phyloP scores from a whole-genome alignment of 2,329 filamentous ascomycete species.

The Fonsecaea nubica region DNA sequence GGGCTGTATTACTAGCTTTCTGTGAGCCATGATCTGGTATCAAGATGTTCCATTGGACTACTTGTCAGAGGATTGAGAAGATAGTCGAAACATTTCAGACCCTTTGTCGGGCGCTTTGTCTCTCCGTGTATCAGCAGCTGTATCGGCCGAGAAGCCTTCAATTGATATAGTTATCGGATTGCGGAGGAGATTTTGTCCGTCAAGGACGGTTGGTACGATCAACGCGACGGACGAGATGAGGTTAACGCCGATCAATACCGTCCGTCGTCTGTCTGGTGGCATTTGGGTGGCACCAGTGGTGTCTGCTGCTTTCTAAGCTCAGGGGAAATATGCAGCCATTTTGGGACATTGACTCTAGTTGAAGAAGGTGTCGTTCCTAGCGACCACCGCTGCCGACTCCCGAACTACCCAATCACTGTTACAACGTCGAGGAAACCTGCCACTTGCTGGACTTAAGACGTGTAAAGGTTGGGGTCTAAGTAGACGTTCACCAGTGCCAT shows the following conservation, averaged over 20 bases:
- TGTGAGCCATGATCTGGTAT: neutral
- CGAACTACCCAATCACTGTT: neutral
- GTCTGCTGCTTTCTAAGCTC: neutral
- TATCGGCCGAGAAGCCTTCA: neutral
- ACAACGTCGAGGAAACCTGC: neutral
- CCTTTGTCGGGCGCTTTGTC: neutral
- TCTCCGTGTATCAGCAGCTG: neutral
- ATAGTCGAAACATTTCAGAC: neutral
- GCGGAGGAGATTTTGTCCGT: neutral
- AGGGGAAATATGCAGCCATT: neutral
- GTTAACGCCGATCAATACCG: too few species aligned
- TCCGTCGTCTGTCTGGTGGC: too few species aligned
- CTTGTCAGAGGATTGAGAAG: neutral
- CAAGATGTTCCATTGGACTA: neutral
- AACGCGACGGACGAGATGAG: neutral
- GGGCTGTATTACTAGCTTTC: conserved; percentile 15
- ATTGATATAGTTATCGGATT: neutral
- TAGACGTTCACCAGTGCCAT: neutral
- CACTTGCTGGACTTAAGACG: neutral
- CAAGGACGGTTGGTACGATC: neutral
- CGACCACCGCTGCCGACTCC: neutral
- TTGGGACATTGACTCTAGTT: neutral
- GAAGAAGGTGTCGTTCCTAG: neutral
- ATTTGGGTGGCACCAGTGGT: too few species aligned
- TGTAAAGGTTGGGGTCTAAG: neutral